A percentile compares a stretch with the other conserved stretches of the same genome.
These are phyloP conservation scores for Nannizziopsis barbatae DNA, from an alignment of 2,329 filamentous ascomycete genomes.

Conservation along the genomic window DNA sequence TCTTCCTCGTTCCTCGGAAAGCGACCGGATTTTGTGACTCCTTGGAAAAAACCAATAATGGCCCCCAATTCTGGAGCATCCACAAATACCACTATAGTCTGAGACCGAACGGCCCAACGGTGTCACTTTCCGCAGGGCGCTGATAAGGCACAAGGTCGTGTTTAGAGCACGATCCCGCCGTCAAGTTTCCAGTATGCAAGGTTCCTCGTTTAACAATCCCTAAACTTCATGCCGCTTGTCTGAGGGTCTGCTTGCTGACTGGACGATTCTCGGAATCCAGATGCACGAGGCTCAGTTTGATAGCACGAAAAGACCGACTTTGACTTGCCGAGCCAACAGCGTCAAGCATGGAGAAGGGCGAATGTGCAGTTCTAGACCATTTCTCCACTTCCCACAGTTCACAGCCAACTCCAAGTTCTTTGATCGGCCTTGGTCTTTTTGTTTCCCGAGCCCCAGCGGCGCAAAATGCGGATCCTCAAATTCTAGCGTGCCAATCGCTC, in stretches of 20 bases:
- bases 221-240: constrained; percentile 5
- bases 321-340: constrained; percentile 7
- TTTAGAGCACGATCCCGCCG: no score
- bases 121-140: no score
- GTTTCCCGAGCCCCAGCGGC: constrained; percentile 3
- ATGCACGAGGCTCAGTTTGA: constrained; percentile 12
- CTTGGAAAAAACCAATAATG: no score
- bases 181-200: background rate
- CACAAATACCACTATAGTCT: no score
- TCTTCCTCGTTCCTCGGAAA: no score
- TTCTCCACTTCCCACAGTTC: constrained; percentile 10
- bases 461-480: constrained; percentile 6
- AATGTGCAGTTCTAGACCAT: constrained; percentile 12
- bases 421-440: constrained; percentile 5
- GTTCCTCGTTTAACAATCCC: background rate
- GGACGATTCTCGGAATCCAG: constrained; percentile 4
- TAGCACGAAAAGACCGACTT: constrained; percentile 6
- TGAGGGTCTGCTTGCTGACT: constrained; percentile 7
- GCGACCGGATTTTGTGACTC: no score
- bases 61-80: no score
- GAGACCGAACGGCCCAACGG: no score
- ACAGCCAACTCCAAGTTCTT: background rate
- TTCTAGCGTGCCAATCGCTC: constrained; percentile 2
- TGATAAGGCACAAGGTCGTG: no score
- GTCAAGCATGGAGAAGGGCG: background rate